Percentiles rank a stretch among this genome's conserved stretches.
Evolutionary conservation across 2,329 filamentous ascomycete genomes (phyloP).

Genomic region (Sporothrix brasiliensis): DNA sequence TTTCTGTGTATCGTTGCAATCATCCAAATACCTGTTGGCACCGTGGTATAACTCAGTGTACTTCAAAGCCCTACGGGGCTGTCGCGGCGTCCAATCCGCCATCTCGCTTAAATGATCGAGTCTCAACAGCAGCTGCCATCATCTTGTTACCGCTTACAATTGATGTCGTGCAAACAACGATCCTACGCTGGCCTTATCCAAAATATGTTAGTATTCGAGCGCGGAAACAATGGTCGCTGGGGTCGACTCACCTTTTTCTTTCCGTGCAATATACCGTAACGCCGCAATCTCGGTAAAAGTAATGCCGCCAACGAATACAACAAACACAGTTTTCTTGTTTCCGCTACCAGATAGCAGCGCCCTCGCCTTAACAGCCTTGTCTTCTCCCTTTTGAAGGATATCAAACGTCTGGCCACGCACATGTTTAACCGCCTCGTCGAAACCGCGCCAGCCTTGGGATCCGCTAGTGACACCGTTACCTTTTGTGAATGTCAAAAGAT

Average conservation of each 20-base stretch:
- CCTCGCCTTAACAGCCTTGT: slow-evolving; percentile 86
- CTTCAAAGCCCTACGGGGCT: not conserved
- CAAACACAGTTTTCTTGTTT: slow-evolving; percentile 81
- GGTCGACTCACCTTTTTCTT: slow-evolving; percentile 66
- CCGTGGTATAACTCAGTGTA: not conserved
- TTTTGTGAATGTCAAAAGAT: slow-evolving; percentile 71
- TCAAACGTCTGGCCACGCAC: slow-evolving; percentile 89
- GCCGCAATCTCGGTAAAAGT: slow-evolving; percentile 97
- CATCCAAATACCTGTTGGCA: not conserved
- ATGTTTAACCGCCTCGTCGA: slow-evolving; percentile 88
- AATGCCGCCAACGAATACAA: slow-evolving; percentile 97
- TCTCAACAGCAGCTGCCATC: slow-evolving; percentile 83
- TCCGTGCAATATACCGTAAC: slow-evolving; percentile 81
- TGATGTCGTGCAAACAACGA: slow-evolving; percentile 90
- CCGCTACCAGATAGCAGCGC: slow-evolving; percentile 76
- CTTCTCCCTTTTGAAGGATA: slow-evolving; percentile 86
- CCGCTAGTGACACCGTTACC: slow-evolving; percentile 55
- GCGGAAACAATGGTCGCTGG: not conserved
- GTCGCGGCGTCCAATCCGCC: not conserved
- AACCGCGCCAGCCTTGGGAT: slow-evolving; percentile 85
- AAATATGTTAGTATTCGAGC: slow-evolving; percentile 4
- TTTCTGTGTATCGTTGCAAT: not conserved
- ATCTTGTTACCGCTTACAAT: slow-evolving; percentile 87
- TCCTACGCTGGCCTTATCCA: slow-evolving; percentile 55
- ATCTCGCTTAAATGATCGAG: slow-evolving; percentile 60